Base-by-base conservation (phyloP, 2,329 filamentous ascomycete genomes). In the Aschersonia sp. region DNA sequence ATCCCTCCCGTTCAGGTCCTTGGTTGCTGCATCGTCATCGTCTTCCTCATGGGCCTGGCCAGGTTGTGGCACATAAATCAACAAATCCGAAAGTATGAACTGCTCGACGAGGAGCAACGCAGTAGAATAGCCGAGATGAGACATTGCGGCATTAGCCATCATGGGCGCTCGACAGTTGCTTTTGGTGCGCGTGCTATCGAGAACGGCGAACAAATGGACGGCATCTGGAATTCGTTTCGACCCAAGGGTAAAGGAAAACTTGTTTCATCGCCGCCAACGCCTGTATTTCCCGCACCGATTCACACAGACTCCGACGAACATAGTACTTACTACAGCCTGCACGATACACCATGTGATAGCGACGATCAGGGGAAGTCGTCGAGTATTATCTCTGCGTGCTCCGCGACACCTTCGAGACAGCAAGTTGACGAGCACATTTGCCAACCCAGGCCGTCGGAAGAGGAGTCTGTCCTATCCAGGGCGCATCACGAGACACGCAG, bases 181-280 rank as follows among this genome's bases (percentile, higher is more conserved):
- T 96, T 96, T 57, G 89, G 90, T 22, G 78, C 92, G 47, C 80
- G 85, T 55, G 89, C 89, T 6, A 78, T 96, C 44, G 83, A 95
- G 61, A 84, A 78, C 55, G 88, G 88, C 5, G 71, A 94, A 42
- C 78, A 90, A 59, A 78, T 94, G 6, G 86, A 94, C 53, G 89
- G 87, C 4, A 88, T 96, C 46, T 87, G 84, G 81, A 78, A 85
- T 45, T 81, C 79, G 30, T 68, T 69, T 46, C 69, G 72, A n/a
- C 40, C 11, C n/a, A 11, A 11, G n/a, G 7, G 70, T 2, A 55
- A 53, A 5, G 45, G 46, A 40, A 60, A 55, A 35, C 56, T 56
- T 9, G 39, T 47, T 6, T 48, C 53, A 33, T 57, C 60, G 5
- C 53, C 54, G n/a, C 49, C 55, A 7, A 61, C 57, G 6, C 51